Evolutionary conservation across 1,284 basidiomycete genomes (phyloP), one percentile per base, ranked within the genome.

Genomic region (Tilletia caries): DNA sequence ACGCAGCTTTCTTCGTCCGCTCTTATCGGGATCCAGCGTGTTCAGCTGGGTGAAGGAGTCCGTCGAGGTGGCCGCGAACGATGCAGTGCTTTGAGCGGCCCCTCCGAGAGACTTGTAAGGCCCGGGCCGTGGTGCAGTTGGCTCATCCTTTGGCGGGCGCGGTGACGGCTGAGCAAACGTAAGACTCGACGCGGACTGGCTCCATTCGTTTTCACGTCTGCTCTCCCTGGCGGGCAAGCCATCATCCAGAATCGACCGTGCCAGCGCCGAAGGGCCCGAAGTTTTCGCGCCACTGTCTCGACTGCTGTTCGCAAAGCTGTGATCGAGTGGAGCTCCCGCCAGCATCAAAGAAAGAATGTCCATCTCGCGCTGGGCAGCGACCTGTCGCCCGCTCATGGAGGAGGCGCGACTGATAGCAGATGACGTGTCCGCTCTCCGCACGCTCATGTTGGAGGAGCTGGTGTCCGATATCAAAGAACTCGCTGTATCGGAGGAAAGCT

Each of bases 261-360:
- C 18, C 20, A 13, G 33, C 20, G 52, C 32, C 32, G 67, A 5
- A 20, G 23, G 8, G 44, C 29, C 32, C 6, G 60, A 34, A 27
- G 65, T 65, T 33, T 54, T 60, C 13, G 44, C 68, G 66, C 43
- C 70, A 62, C 0, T 70, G 46, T 25, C 70, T 70, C 43, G 71
- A 64, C n/a, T 71, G 69, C 1, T 70, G 71, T 32, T 72, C 67
- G 23, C 74, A 43, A 27, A 32, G n/a, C 3, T 67, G 68, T 8
- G 34, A 23, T 60, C 66, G 5, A 70, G 46, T 34, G 64, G 73
- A 2, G 71, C 48, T 3, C 71, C 70, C 1, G 76, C 75, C 1
- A 79, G 70, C 64, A 79, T 76, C 54, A 74, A 71, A 18, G 76
- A 72, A 8, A 79, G 43, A 48, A 79, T 79, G 67, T 79, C 77